A percentile compares a stretch with the other conserved stretches of the same genome.
Conservation (phyloP, 345 rosid species). For the Camelina laxa region DNA sequence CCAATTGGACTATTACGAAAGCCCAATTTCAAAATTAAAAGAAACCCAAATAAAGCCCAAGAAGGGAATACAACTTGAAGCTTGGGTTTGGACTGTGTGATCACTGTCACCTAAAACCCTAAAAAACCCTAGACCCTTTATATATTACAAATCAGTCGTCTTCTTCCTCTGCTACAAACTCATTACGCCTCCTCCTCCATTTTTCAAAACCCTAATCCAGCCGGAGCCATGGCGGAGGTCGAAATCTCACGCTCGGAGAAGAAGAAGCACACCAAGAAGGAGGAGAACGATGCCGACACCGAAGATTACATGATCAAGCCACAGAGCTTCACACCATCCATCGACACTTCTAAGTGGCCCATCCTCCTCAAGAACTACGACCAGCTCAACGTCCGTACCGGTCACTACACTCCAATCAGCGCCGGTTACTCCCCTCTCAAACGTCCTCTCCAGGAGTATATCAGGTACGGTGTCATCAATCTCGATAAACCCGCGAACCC, state of each 20-base stretch:
- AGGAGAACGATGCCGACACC: constrained; percentile 29
- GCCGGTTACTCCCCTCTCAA: constrained; percentile 87
- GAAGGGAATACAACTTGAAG: not conserved
- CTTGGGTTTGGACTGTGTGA: not conserved
- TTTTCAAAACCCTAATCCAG: constrained; percentile 17
- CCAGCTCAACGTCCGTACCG: constrained; percentile 92
- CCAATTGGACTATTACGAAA: not conserved
- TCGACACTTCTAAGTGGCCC: constrained; percentile 93
- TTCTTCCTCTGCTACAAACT: not conserved
- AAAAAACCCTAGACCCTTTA: constrained; percentile 25
- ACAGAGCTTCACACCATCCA: constrained; percentile 69
- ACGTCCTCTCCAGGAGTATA: constrained; percentile 80
- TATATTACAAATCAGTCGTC: constrained; percentile 16
- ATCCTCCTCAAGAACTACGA: constrained; percentile 90
- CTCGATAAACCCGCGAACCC: constrained; percentile 97
- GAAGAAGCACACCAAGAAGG: constrained; percentile 58
- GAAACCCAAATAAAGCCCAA: constrained; percentile 15
- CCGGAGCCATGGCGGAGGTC: constrained; percentile 62
- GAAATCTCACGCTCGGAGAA: constrained; percentile 67
- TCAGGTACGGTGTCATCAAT: constrained; percentile 83
- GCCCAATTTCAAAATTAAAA: not conserved
- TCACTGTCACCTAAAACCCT: constrained; percentile 43
- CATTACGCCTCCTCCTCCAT: constrained; percentile 12
- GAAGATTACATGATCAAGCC: constrained; percentile 86
- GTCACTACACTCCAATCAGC: constrained; percentile 95